Conservation (phyloP, 2,329 filamentous ascomycete genomes). For the Aureobasidium sp. region DNA sequence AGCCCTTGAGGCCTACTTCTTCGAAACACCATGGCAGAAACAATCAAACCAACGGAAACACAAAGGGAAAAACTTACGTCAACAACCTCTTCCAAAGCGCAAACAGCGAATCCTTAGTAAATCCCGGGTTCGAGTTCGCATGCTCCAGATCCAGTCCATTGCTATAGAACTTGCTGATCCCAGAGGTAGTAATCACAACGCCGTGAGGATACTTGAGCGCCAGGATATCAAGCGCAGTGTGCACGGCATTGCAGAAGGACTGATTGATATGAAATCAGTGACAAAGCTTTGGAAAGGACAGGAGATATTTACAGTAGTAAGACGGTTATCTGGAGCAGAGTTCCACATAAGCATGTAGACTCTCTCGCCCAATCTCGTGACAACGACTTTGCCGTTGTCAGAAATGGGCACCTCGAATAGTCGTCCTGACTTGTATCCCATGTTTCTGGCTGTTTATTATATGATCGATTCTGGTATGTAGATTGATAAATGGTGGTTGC, state of each 20-base stretch:
- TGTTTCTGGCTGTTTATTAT: background rate
- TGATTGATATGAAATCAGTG: constrained; percentile 8
- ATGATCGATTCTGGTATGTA: background rate
- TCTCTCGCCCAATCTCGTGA: constrained; percentile 50
- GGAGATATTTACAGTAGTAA: constrained; percentile 43
- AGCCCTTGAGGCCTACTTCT: no score
- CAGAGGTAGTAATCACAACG: constrained; percentile 68
- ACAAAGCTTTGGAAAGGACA: background rate
- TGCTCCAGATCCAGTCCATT: constrained; percentile 73
- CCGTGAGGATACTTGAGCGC: constrained; percentile 60
- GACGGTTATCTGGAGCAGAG: constrained; percentile 67
- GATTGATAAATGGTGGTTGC: background rate
- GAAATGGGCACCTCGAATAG: constrained; percentile 25
- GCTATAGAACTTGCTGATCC: constrained; percentile 70
- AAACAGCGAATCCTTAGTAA: constrained; percentile 55
- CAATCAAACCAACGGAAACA: no score
- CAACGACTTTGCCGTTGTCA: constrained; percentile 36
- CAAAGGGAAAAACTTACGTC: constrained; percentile 32
- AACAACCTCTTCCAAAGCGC: constrained; percentile 56
- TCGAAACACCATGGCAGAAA: no score
- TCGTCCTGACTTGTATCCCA: constrained; percentile 1
- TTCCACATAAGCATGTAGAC: constrained; percentile 67
- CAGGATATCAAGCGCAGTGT: constrained; percentile 66
- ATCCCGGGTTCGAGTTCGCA: constrained; percentile 49
- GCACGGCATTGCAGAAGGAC: constrained; percentile 56